These are phyloP conservation scores for Neohortaea acidophila DNA, from an alignment of 495 filamentous ascomycete genomes.

Conservation along the genomic window DNA sequence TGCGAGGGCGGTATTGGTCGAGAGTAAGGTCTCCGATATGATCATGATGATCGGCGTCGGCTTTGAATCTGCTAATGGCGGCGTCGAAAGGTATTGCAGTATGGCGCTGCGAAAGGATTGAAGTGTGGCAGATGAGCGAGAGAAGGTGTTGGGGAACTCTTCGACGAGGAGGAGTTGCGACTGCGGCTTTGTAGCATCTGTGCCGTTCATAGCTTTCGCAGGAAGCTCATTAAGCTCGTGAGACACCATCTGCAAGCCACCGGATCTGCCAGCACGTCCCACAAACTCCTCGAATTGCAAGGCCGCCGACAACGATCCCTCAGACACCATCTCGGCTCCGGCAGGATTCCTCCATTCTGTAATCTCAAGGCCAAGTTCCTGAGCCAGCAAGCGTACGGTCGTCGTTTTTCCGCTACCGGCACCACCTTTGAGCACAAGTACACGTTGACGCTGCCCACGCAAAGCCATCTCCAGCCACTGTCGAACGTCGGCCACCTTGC, in stretches of 20 bases:
- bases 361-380: conserved; percentile 53
- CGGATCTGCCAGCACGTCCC: conserved; percentile 58
- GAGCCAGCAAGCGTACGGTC: conserved; percentile 59
- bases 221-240: conserved; percentile 7
- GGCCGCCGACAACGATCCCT: conserved; percentile 47
- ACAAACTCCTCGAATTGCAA: conserved; percentile 86
- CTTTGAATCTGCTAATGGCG: conserved; percentile 33
- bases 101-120: conserved; percentile 62
- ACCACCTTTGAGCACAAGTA: conserved; percentile 78
- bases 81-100: conserved; percentile 52
- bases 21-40: conserved; percentile 72
- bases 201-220: too few species aligned
- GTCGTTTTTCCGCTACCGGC: conserved; percentile 89
- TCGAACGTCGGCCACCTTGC: conserved; percentile 74
- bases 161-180: conserved; percentile 65
- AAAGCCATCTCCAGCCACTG: conserved; percentile 66
- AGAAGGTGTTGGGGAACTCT: conserved; percentile 81
- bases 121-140: conserved; percentile 48
- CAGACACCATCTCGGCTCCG: conserved; percentile 39
- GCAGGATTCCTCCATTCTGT: conserved; percentile 84
- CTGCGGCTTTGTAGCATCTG: not conserved
- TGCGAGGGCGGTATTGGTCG: conserved; percentile 55
- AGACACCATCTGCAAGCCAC: conserved; percentile 36
- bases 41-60: conserved; percentile 62
- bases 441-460: conserved; percentile 40